Evolutionary conservation across 2,329 filamentous ascomycete species (phyloP), one percentile per base, ranked within the genome.

Genomic region (Cladosporium sp.): DNA sequence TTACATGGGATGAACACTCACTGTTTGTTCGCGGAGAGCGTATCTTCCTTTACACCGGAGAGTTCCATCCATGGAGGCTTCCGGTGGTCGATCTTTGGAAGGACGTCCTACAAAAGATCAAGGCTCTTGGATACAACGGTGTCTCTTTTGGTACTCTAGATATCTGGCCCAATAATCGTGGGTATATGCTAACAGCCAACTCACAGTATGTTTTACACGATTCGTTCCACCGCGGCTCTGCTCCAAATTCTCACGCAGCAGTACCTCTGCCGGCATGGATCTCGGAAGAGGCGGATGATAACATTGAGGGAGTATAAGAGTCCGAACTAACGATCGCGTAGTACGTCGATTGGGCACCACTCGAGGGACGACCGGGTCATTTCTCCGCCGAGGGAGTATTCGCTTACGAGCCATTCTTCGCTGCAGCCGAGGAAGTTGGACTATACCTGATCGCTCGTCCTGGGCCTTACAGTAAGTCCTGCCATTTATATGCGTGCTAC

Each of bases 91-190:
- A 81, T 61, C 80, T 90, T 4, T 89, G 89, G 81, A 81, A 90
- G 10, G 91, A 94, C 70, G 74, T 94, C 1, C 89, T 96, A 70
- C 89, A 95, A 72, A 96, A 96, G 78, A 87, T 94, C 76, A 93
- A 91, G 76, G 89, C 91, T 0, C 78, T 93, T 1, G 92, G 92
- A 0, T 93, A 92, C 78, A 94, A 91, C 71, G 85, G 86, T 56
- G 89, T 93, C 1, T 92, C 90, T 0, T 92, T 93, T 75, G 52
- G 52, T 55, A 52, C 2, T n/a, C 14, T 55, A 2, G 12, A 11
- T 6, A 3, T 33, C n/a, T 46, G 10, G 52, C 1, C 29, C 0
- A 33, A 33, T n/a, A 0, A 0, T n/a, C 6, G 23, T 33, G 28
- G 6, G 18, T 0, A n/a, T 31, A 11, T 14, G 28, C 29, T 55